A percentile compares a stretch with the other conserved stretches of the same genome.
These are phyloP conservation scores for Candida manassasensis DNA, from an alignment of 805 yeast species.

Conservation along the genomic window DNA sequence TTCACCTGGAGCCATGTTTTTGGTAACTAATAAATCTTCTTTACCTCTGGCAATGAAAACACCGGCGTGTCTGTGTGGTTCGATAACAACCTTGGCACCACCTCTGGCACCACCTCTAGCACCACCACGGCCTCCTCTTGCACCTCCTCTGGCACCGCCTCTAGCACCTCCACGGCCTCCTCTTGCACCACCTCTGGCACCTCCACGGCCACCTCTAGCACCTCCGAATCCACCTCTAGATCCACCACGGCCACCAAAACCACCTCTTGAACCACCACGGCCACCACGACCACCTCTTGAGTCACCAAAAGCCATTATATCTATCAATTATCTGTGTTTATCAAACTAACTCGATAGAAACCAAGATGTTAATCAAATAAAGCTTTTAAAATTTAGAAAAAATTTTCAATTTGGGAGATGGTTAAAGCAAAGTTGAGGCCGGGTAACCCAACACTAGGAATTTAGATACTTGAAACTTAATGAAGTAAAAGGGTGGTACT, in stretches of 20 bases:
- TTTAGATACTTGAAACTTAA: too few relatives aligned
- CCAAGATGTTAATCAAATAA: constrained; percentile 1
- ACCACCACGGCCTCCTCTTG: constrained; percentile 63
- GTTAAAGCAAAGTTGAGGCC: not conserved
- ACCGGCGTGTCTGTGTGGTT: constrained; percentile 98
- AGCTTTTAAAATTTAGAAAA: not conserved
- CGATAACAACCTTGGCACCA: constrained; percentile 95
- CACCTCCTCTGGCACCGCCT: constrained; percentile 44
- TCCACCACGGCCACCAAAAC: constrained; percentile 48
- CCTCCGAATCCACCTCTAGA: constrained; percentile 56
- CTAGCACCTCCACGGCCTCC: constrained; percentile 33
- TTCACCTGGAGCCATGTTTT: constrained; percentile 97
- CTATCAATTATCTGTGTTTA: constrained; percentile 2
- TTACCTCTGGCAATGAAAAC: constrained; percentile 99
- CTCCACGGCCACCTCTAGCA: constrained; percentile 43
- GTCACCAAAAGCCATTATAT: constrained; percentile 68
- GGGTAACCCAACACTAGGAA: too few relatives aligned
- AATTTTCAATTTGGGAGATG: not conserved
- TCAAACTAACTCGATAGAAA: constrained; percentile 1
- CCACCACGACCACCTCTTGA: constrained; percentile 53
- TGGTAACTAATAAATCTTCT: constrained; percentile 96
- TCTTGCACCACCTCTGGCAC: constrained; percentile 26
- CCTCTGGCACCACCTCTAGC: constrained; percentile 79
- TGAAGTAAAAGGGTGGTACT: too few relatives aligned
- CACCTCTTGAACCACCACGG: constrained; percentile 36